A percentile compares a stretch with the other conserved stretches of the same genome.
These are phyloP conservation scores for Suillus lakei DNA, from an alignment of 768 basidiomycete genomes.

Conservation along the genomic window DNA sequence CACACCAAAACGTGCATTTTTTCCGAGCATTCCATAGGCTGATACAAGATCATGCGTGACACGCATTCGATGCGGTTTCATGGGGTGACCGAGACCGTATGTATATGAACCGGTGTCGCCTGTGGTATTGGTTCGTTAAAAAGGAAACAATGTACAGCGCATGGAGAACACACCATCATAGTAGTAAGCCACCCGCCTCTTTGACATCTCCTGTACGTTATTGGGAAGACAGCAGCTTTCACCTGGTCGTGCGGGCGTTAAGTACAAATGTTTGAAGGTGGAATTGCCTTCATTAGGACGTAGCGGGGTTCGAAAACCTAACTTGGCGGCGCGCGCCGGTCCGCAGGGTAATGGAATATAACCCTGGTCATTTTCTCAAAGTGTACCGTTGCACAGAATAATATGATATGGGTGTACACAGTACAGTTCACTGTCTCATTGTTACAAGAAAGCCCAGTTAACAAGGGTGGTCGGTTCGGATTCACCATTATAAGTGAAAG, in stretches of 20 bases:
- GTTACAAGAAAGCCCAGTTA: neutral
- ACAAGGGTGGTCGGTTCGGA: neutral
- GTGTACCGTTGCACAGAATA: neutral
- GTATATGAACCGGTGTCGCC: conserved; percentile 78
- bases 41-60: conserved; percentile 92
- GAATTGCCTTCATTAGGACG: neutral
- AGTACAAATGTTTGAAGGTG: neutral
- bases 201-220: conserved; percentile 52
- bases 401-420: neutral
- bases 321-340: neutral
- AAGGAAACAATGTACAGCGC: neutral
- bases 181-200: conserved; percentile 78
- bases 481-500: neutral
- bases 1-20: conserved; percentile 92
- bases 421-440: neutral
- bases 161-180: conserved; percentile 63
- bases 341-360: neutral
- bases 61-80: conserved; percentile 96
- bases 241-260: neutral
- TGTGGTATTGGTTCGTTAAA: conserved; percentile 30
- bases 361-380: too few species aligned
- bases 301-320: conserved; percentile 1
- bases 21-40: conserved; percentile 90
- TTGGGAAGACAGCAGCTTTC: neutral
- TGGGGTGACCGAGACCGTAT: conserved; percentile 88